Conservation (phyloP, 306 rosid genomes). For the Delonix regia region DNA sequence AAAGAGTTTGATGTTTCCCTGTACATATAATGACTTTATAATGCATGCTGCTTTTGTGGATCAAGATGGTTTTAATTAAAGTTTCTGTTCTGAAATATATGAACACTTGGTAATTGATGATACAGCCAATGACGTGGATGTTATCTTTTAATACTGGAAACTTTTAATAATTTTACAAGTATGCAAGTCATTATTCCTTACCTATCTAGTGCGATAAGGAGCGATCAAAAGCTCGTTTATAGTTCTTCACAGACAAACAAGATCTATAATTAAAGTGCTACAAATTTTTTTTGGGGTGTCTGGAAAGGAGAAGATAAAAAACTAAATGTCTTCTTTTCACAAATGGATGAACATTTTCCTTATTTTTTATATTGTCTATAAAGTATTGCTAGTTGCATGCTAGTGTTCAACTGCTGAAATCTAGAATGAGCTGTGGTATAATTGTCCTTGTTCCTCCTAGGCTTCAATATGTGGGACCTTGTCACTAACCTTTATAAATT, state of each 20-base stretch:
- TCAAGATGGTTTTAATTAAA: background rate
- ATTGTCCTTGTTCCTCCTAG: background rate
- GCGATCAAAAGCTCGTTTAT: background rate
- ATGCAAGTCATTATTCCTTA: background rate
- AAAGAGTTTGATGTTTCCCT: background rate
- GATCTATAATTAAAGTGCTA: background rate
- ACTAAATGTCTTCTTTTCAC: background rate
- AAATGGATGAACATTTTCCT: background rate
- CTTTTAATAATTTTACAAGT: background rate
- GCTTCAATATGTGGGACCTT: background rate
- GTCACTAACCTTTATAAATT: background rate
- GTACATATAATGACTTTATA: background rate
- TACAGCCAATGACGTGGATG: background rate
- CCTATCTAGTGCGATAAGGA: background rate
- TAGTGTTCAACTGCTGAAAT: background rate
- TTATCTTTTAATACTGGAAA: background rate
- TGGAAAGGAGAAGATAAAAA: constrained; percentile 13
- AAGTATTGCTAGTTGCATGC: background rate
- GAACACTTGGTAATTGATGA: background rate
- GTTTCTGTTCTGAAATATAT: background rate
- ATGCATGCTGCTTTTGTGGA: background rate
- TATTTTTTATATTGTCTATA: background rate
- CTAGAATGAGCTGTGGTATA: background rate
- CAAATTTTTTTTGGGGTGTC: background rate
- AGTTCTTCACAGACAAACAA: background rate